These are phyloP conservation scores for Magnolia changhungtana DNA, from an alignment of 164 flowering plant genomes.

Conservation along the genomic window DNA sequence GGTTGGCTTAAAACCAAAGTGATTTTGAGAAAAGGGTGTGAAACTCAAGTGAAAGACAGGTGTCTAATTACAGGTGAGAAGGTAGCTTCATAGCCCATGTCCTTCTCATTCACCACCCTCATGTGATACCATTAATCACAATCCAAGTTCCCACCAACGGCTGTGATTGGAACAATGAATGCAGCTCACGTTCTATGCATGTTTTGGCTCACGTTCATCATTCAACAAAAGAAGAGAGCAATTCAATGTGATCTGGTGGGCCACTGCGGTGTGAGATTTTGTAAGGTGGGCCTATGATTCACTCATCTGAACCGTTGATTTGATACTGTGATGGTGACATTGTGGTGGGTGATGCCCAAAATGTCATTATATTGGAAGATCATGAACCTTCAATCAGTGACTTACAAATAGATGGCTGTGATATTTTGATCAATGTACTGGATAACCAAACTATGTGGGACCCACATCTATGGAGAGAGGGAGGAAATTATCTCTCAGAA, in stretches of 20 bases:
- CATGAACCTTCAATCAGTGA: background rate
- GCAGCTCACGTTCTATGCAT: slow-evolving; percentile 1
- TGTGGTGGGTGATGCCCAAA: too few species aligned
- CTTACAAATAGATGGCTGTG: background rate
- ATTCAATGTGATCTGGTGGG: background rate
- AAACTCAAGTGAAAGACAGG: background rate
- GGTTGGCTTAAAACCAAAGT: background rate
- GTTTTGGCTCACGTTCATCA: background rate
- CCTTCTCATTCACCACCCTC: background rate
- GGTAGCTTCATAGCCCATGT: background rate
- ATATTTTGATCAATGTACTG: background rate
- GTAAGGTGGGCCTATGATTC: background rate
- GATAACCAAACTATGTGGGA: background rate
- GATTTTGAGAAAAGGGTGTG: background rate
- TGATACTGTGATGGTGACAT: too few species aligned
- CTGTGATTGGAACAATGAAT: background rate
- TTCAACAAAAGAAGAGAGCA: background rate
- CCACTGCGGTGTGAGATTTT: background rate
- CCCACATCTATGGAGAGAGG: too few species aligned
- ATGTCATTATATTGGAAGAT: too few species aligned
- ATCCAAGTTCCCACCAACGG: background rate
- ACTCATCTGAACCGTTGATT: background rate
- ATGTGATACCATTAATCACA: background rate
- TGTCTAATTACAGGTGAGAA: background rate
- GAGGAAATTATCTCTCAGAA: background rate